Percentiles rank a stretch among this genome's conserved stretches.
These are phyloP conservation scores for Lagenaria siceraria DNA, from an alignment of 306 rosid species.

Conservation along the genomic window DNA sequence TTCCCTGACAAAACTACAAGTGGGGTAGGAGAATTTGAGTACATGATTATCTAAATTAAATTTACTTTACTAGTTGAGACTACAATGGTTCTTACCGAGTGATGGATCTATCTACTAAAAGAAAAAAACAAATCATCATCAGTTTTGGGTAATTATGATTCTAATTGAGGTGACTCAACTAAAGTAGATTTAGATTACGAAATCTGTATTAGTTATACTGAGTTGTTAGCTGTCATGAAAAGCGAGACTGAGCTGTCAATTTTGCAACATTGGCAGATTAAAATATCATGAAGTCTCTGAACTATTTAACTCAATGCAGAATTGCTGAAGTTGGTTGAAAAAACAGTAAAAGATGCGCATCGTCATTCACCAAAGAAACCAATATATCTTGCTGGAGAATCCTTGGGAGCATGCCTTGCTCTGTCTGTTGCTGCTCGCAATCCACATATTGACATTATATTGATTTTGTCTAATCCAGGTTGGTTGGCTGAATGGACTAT, in stretches of 20 bases:
- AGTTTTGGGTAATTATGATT: background rate
- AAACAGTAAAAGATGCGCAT: conserved; percentile 41
- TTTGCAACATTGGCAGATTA: background rate
- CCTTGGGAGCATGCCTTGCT: conserved; percentile 82
- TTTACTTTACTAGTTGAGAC: background rate
- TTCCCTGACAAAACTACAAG: background rate
- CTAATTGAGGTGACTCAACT: background rate
- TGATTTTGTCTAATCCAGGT: conserved; percentile 85
- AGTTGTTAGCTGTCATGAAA: background rate
- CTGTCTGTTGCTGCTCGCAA: conserved; percentile 71
- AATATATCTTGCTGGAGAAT: conserved; percentile 77
- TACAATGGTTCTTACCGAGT: background rate
- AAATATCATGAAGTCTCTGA: background rate
- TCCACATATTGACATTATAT: conserved; percentile 67
- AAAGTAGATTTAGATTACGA: background rate
- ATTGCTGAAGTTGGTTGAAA: conserved; percentile 60
- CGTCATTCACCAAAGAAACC: conserved; percentile 50
- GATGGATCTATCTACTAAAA: background rate
- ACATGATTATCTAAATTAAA: background rate
- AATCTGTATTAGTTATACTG: background rate
- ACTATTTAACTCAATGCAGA: conserved; percentile 22
- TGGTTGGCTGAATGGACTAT: conserved; percentile 25
- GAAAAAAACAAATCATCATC: background rate
- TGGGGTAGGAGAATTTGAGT: background rate
- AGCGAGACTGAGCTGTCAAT: background rate